phyloP scores from a whole-genome alignment of 495 filamentous ascomycete species.

The Podospora australis region DNA sequence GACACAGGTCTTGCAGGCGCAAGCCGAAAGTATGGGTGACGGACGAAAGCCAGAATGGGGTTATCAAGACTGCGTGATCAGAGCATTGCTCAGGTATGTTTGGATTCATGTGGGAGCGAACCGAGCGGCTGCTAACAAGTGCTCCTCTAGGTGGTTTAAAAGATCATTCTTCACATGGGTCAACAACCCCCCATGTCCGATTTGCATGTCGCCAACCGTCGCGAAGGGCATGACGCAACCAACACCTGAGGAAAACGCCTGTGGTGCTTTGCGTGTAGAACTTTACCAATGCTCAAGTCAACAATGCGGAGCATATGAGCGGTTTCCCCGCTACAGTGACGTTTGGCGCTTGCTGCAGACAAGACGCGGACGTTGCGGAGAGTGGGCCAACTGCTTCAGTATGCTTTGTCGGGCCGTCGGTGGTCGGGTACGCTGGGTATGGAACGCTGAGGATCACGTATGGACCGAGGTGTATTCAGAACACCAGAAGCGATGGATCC shows the following conservation, averaged over 20 bases:
- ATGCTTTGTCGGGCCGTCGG: constrained; percentile 96
- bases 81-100: constrained; percentile 71
- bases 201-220: constrained; percentile 76
- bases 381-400: constrained; percentile 98
- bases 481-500: constrained; percentile 90
- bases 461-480: constrained; percentile 98
- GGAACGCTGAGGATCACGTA: constrained; percentile 95
- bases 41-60: constrained; percentile 84
- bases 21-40: constrained; percentile 76
- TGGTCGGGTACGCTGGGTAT: constrained; percentile 90
- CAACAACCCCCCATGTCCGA: constrained; percentile 82
- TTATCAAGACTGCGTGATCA: constrained; percentile 95
- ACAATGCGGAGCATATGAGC: constrained; percentile 68
- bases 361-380: constrained; percentile 75
- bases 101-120: constrained; percentile 17
- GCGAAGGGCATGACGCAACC: constrained; percentile 75
- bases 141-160: constrained; percentile 77
- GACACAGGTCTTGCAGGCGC: constrained; percentile 73
- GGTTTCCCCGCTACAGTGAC: constrained; percentile 92
- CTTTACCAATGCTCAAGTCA: constrained; percentile 74
- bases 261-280: constrained; percentile 80
- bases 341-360: constrained; percentile 90
- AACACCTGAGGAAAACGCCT: constrained; percentile 79
- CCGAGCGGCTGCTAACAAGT: background rate
- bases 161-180: constrained; percentile 92